phyloP scores from a whole-genome alignment of 1,284 basidiomycete species.

The Porogramme epimiltina region DNA sequence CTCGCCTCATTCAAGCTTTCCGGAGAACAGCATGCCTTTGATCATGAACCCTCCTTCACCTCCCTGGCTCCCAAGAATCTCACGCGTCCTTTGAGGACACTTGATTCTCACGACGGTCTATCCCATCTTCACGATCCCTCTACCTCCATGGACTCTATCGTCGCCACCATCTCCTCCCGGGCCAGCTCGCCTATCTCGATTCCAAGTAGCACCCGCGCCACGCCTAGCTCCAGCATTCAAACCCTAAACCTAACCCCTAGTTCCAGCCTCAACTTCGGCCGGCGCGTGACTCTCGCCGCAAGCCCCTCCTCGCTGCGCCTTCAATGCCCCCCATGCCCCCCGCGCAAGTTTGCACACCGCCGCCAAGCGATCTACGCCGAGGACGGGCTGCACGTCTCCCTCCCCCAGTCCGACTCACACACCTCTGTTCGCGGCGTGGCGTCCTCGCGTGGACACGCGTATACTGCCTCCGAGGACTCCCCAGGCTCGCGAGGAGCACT shows the following conservation, averaged over 20 bases:
- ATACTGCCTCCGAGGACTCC: background rate
- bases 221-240: background rate
- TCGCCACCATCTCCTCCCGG: too few relatives aligned
- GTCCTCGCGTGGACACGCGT: background rate
- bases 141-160: too few relatives aligned
- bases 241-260: background rate
- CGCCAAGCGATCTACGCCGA: conserved; percentile 23
- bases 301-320: conserved; percentile 4
- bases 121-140: too few relatives aligned
- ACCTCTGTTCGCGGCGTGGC: conserved; percentile 5
- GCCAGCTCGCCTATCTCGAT: too few relatives aligned
- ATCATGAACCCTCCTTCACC: too few relatives aligned
- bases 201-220: too few relatives aligned
- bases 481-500: too few relatives aligned
- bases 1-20: too few relatives aligned
- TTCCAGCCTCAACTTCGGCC: background rate
- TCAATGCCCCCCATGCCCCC: background rate
- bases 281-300: conserved; percentile 8
- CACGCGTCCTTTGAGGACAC: too few relatives aligned
- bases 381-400: conserved; percentile 17
- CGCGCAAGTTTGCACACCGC: conserved; percentile 16
- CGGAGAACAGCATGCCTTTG: too few relatives aligned
- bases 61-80: too few relatives aligned
- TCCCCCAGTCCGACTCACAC: conserved; percentile 15
- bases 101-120: too few relatives aligned